These are phyloP conservation scores for Clausena lansium DNA, from an alignment of 345 rosid genomes.

Conservation along the genomic window DNA sequence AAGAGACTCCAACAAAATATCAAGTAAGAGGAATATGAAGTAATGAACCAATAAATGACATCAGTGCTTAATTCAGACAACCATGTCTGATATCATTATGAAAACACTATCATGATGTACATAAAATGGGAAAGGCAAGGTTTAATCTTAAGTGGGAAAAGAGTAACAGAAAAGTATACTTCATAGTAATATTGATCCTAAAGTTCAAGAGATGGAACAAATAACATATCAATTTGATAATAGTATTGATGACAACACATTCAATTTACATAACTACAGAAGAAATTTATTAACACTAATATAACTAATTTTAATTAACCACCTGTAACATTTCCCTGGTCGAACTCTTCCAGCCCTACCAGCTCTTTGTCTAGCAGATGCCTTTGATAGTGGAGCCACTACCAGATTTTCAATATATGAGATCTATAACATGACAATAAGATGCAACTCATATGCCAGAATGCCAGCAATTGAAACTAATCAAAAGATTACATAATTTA, in stretches of 20 bases:
- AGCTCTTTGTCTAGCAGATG: constrained; percentile 96
- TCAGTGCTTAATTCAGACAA: background rate
- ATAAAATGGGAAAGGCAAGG: background rate
- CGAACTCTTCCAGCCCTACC: constrained; percentile 98
- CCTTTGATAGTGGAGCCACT: constrained; percentile 93
- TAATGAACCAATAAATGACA: background rate
- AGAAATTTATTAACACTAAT: background rate
- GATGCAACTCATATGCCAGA: background rate
- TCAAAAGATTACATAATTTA: background rate
- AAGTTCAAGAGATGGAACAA: background rate
- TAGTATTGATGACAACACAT: background rate
- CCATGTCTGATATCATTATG: background rate
- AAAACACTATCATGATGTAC: background rate
- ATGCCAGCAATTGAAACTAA: background rate
- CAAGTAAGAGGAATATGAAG: background rate
- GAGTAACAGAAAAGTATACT: background rate
- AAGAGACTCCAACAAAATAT: background rate
- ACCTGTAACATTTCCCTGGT: constrained; percentile 99
- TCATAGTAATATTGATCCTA: background rate
- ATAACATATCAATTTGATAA: background rate
- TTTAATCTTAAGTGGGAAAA: background rate
- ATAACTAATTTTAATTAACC: background rate
- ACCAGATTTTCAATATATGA: constrained; percentile 91
- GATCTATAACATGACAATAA: constrained; percentile 44
- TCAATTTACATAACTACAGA: background rate